phyloP scores from a whole-genome alignment of 495 filamentous ascomycete genomes.

The Penicillium dipodomyicola region DNA sequence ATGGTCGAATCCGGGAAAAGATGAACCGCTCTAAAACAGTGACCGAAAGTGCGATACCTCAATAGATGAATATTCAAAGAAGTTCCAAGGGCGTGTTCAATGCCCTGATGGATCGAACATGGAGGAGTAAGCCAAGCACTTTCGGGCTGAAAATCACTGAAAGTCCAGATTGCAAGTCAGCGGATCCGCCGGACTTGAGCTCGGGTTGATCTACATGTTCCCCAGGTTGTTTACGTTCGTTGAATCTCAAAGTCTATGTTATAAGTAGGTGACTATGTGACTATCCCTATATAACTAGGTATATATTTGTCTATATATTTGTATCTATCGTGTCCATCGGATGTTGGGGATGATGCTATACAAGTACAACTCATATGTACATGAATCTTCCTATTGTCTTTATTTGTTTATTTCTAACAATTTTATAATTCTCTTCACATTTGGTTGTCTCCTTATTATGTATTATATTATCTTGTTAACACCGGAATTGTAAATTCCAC shows the following conservation, averaged over 20 bases:
- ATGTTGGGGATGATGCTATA: not conserved
- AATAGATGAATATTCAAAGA: not conserved
- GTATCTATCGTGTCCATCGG: too few relatives aligned
- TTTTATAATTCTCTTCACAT: not conserved
- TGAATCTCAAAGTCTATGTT: not conserved
- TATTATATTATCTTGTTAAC: not conserved
- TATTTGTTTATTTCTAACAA: not conserved
- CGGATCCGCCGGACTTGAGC: slow-evolving; percentile 13
- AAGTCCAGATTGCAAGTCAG: slow-evolving; percentile 8
- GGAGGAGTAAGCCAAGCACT: slow-evolving; percentile 8
- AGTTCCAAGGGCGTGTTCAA: slow-evolving; percentile 15
- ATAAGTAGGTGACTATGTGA: not conserved
- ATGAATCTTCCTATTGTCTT: not conserved
- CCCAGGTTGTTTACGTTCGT: not conserved
- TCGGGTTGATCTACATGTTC: slow-evolving; percentile 11
- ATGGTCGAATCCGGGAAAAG: slow-evolving; percentile 7
- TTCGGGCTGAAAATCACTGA: slow-evolving; percentile 11
- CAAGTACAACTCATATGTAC: not conserved
- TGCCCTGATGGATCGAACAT: slow-evolving; percentile 13
- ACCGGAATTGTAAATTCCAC: not conserved
- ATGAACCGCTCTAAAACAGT: not conserved
- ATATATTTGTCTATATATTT: not conserved
- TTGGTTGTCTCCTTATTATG: not conserved
- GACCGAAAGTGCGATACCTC: slow-evolving; percentile 13
- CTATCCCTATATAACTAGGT: not conserved